Evolutionary conservation across 2,329 filamentous ascomycete species (phyloP).

Genomic region (Zymoseptoria ardabiliae): DNA sequence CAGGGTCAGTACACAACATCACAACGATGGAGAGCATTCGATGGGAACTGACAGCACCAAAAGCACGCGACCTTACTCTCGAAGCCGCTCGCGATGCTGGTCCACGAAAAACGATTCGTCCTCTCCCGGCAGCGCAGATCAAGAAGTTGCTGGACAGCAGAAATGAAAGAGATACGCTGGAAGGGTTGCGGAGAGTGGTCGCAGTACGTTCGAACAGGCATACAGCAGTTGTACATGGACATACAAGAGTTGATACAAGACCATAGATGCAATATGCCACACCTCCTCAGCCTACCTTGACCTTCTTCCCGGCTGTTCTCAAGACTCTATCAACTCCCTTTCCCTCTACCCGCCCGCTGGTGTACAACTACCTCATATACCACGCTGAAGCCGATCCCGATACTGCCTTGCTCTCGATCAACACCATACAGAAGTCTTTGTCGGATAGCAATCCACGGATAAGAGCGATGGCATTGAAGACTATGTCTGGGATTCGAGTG

Average conservation of each 20-base stretch:
- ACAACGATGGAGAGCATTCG: conserved; percentile 42
- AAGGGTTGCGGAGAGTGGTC: conserved; percentile 81
- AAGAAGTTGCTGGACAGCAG: conserved; percentile 93
- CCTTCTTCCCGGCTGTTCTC: conserved; percentile 95
- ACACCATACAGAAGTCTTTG: conserved; percentile 96
- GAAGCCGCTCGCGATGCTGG: conserved; percentile 90
- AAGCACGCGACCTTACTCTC: conserved; percentile 93
- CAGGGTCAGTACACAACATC: conserved; percentile 65
- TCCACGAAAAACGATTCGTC: conserved; percentile 50
- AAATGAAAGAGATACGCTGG: conserved; percentile 84
- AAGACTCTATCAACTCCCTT: conserved; percentile 96
- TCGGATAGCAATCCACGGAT: conserved; percentile 88
- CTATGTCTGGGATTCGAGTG: conserved; percentile 96
- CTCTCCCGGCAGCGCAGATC: conserved; percentile 72
- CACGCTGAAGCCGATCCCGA: conserved; percentile 96
- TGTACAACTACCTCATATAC: conserved; percentile 96
- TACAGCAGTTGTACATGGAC: background rate
- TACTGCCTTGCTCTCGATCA: conserved; percentile 90
- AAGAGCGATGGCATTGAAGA: conserved; percentile 82
- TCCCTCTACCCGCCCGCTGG: conserved; percentile 92
- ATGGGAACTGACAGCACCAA: conserved; percentile 8
- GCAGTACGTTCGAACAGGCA: conserved; percentile 53
- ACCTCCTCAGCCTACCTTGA: conserved; percentile 75
- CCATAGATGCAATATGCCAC: conserved; percentile 89
- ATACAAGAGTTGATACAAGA: conserved; percentile 11